phyloP scores from a whole-genome alignment of 805 yeast genomes.

The Candida sphagnicola region DNA sequence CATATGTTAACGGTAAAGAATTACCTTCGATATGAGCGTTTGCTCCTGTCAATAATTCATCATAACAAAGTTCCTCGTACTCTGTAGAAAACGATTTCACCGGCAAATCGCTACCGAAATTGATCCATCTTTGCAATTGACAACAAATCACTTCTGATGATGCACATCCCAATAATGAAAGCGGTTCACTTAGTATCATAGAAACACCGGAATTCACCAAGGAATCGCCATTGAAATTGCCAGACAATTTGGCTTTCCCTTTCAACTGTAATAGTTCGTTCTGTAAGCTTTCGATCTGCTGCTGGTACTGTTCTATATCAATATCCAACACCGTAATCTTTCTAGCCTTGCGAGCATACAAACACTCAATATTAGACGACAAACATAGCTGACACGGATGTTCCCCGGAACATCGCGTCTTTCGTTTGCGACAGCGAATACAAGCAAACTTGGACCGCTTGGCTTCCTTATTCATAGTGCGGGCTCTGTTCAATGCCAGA shows the following conservation, averaged over 20 bases:
- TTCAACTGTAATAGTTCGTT: conserved; percentile 7
- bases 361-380: conserved; percentile 13
- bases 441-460: conserved; percentile 18
- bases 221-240: background rate
- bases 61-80: conserved; percentile 21
- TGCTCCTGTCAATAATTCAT: conserved; percentile 5
- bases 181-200: background rate
- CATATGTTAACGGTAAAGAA: background rate
- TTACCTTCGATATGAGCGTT: conserved; percentile 1
- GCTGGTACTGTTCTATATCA: conserved; percentile 18
- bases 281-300: conserved; percentile 11
- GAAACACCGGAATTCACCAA: background rate
- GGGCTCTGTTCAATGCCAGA: too few species aligned
- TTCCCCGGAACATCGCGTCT: conserved; percentile 23
- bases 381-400: conserved; percentile 20
- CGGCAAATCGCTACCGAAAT: conserved; percentile 12
- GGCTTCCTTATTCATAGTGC: conserved; percentile 1
- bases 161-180: conserved; percentile 18
- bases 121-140: conserved; percentile 12
- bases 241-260: background rate
- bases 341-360: conserved; percentile 18
- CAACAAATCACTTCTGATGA: conserved; percentile 22
- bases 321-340: conserved; percentile 16
- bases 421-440: conserved; percentile 20
- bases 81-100: conserved; percentile 19